These are phyloP conservation scores for Amoebophrya sp. DNA, from an alignment of 169 alveolate genomes.

Conservation along the genomic window DNA sequence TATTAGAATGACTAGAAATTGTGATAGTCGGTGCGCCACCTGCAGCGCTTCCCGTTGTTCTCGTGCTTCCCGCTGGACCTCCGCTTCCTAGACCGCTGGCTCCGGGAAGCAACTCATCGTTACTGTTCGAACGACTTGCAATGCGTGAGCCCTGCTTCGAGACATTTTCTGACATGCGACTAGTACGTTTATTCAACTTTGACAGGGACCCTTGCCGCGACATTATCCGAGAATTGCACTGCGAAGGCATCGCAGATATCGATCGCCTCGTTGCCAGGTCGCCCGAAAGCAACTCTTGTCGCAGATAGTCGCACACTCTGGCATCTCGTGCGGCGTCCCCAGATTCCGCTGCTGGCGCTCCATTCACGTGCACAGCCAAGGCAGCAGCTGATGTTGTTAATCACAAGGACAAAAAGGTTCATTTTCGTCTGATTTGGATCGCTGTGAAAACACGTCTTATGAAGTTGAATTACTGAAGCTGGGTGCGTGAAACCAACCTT, in stretches of 20 bases:
- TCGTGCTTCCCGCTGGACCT: background rate
- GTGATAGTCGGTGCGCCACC: background rate
- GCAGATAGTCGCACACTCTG: background rate
- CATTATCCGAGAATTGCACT: background rate
- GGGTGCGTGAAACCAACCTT: no score
- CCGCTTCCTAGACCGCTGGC: no score
- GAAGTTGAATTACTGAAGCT: no score
- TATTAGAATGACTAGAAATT: no score
- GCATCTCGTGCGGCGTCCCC: background rate
- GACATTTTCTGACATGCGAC: background rate
- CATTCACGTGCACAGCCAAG: no score
- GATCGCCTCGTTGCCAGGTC: background rate
- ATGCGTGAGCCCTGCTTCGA: background rate
- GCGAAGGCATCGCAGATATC: background rate
- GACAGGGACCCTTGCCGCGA: slow-evolving; percentile 1
- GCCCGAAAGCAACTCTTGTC: background rate
- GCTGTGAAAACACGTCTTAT: no score
- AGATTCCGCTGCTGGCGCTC: no score
- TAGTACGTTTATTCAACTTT: background rate
- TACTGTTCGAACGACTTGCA: background rate
- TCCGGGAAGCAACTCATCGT: background rate
- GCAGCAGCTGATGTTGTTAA: no score
- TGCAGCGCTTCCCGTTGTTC: background rate
- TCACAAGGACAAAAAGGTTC: no score
- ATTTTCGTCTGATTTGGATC: no score